Percentiles rank a stretch among this genome's conserved stretches.
These are phyloP conservation scores for Nematocida minor DNA, from an alignment of 371 early-diverging fungal genomes.

Conservation along the genomic window DNA sequence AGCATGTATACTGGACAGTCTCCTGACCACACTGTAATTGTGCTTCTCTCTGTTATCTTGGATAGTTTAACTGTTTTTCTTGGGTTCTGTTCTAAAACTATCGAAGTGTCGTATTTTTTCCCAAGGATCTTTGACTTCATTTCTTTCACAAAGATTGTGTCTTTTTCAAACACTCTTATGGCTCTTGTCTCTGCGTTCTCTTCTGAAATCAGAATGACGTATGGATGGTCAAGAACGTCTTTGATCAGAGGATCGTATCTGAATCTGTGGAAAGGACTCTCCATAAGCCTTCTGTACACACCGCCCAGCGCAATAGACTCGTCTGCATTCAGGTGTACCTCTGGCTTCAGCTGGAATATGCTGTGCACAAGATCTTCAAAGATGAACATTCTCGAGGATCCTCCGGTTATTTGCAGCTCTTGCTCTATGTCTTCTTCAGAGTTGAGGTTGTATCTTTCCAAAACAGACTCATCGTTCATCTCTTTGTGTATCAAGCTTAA, in stretches of 20 bases:
- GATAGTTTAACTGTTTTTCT: neutral
- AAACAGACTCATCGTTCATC: neutral
- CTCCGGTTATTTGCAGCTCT: slow-evolving; percentile 17
- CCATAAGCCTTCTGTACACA: slow-evolving; percentile 45
- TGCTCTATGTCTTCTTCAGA: neutral
- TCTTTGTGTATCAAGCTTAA: neutral
- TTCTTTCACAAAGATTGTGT: neutral
- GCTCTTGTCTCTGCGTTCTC: neutral
- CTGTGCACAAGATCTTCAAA: neutral
- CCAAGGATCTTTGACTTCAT: neutral
- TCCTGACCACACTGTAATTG: neutral
- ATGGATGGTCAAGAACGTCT: neutral
- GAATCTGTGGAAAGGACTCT: slow-evolving; percentile 40
- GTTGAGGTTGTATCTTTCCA: neutral
- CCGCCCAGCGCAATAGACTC: slow-evolving; percentile 45
- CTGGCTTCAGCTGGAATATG: neutral
- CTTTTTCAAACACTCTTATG: neutral
- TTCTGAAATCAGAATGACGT: neutral
- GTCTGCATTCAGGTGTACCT: slow-evolving; percentile 40
- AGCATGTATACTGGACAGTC: neutral
- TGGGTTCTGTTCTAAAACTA: neutral
- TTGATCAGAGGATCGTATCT: slow-evolving; percentile 44
- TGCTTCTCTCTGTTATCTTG: neutral
- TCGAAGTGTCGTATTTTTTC: neutral
- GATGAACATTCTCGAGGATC: slow-evolving; percentile 22